phyloP scores from a whole-genome alignment of 2,329 filamentous ascomycete species.

The Bimuria novae-zelandiae region DNA sequence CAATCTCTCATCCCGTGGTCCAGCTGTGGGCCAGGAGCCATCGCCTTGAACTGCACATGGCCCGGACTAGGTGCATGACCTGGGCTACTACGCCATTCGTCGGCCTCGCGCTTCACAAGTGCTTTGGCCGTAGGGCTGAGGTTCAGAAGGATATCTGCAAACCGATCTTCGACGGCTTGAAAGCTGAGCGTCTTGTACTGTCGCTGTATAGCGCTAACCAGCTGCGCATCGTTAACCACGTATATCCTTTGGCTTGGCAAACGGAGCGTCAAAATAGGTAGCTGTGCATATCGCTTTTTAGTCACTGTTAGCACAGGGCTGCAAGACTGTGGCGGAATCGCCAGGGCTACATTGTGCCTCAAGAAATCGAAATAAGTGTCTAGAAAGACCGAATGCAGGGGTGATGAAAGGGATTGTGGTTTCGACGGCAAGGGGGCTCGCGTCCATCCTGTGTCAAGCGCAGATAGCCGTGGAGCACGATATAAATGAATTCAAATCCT shows the following conservation, averaged over 20 bases:
- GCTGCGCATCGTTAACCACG: slow-evolving; percentile 39
- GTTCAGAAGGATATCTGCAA: slow-evolving; percentile 37
- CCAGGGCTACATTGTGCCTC: background rate
- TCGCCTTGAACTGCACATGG: slow-evolving; percentile 35
- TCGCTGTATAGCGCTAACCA: slow-evolving; percentile 44
- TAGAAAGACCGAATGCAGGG: slow-evolving; percentile 7
- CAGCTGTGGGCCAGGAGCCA: slow-evolving; percentile 36
- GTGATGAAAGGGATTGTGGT: slow-evolving; percentile 11
- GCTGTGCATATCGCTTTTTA: background rate
- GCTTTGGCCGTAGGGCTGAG: slow-evolving; percentile 31
- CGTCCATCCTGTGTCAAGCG: slow-evolving; percentile 12
- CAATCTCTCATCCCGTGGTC: slow-evolving; percentile 20
- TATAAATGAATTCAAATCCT: slow-evolving; percentile 3
- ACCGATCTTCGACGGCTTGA: slow-evolving; percentile 43
- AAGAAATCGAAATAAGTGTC: slow-evolving; percentile 7
- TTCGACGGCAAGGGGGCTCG: slow-evolving; percentile 15
- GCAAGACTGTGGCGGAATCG: background rate
- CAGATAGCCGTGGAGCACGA: slow-evolving; percentile 2
- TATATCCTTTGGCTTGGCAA: slow-evolving; percentile 47
- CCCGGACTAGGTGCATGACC: slow-evolving; percentile 37
- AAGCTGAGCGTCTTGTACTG: slow-evolving; percentile 44
- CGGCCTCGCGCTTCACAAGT: slow-evolving; percentile 32
- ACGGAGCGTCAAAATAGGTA: slow-evolving; percentile 47
- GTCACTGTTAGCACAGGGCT: background rate
- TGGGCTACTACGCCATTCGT: slow-evolving; percentile 31